Evolutionary conservation across 2,329 filamentous ascomycete species (phyloP).

Genomic region (Nemania diffusa): DNA sequence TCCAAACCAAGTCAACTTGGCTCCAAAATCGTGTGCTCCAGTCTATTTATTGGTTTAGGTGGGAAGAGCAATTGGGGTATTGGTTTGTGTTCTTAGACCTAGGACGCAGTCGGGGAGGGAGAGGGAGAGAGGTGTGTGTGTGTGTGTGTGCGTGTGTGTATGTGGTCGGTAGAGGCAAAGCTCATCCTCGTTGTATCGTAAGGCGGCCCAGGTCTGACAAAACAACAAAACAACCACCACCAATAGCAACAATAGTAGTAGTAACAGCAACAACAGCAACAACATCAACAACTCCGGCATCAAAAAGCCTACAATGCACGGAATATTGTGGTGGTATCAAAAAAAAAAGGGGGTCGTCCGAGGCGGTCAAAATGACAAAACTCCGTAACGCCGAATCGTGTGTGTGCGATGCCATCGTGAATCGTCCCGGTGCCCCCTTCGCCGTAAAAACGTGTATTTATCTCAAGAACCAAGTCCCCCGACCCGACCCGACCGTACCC

Average conservation of each 20-base stretch:
- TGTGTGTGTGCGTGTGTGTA: neutral
- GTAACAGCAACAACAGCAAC: too few relatives aligned
- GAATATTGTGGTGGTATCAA: constrained; percentile 32
- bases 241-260: too few relatives aligned
- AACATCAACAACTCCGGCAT: too few relatives aligned
- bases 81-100: constrained; percentile 15
- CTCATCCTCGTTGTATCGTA: constrained; percentile 17
- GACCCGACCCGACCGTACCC: constrained; percentile 21
- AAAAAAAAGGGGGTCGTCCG: constrained; percentile 17
- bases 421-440: constrained; percentile 24
- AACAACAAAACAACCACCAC: neutral
- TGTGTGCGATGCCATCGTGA: constrained; percentile 38
- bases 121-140: neutral
- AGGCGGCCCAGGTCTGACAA: constrained; percentile 10
- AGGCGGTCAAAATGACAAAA: neutral
- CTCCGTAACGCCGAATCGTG: constrained; percentile 34
- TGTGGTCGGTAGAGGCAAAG: constrained; percentile 4
- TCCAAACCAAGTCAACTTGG: constrained; percentile 6
- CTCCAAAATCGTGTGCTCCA: constrained; percentile 14
- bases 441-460: constrained; percentile 13
- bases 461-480: constrained; percentile 29
- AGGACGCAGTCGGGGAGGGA: neutral
- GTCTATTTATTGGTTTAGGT: constrained; percentile 19
- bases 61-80: constrained; percentile 18
- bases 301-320: constrained; percentile 27